Conservation (phyloP, 2,329 filamentous ascomycete genomes). For the Diaporthe citri region DNA sequence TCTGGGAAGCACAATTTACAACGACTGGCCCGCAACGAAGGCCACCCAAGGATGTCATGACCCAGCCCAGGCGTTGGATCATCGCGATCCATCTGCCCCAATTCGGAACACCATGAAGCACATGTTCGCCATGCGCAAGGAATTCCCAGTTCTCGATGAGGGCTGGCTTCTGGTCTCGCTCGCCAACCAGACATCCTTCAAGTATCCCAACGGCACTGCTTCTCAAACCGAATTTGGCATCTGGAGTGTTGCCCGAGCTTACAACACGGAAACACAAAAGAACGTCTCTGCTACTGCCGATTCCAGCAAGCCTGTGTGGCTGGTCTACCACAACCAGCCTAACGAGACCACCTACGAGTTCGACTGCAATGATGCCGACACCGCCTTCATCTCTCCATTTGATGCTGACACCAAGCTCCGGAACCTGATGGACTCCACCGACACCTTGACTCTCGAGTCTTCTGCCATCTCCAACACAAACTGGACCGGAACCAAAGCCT, state of each 20-base stretch:
- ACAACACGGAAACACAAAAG: slow-evolving; percentile 63
- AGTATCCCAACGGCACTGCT: slow-evolving; percentile 58
- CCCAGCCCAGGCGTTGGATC: slow-evolving; percentile 66
- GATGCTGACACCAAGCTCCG: slow-evolving; percentile 66
- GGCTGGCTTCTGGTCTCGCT: slow-evolving; percentile 68
- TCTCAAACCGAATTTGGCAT: slow-evolving; percentile 59
- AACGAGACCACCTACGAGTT: slow-evolving; percentile 65
- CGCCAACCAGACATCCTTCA: slow-evolving; percentile 66
- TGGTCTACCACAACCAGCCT: slow-evolving; percentile 63
- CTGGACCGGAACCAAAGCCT: slow-evolving; percentile 37
- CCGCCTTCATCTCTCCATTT: slow-evolving; percentile 69
- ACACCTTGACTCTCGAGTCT: slow-evolving; percentile 60
- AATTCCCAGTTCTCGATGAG: slow-evolving; percentile 70
- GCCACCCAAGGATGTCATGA: slow-evolving; percentile 67
- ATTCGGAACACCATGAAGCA: slow-evolving; percentile 71
- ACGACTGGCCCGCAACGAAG: slow-evolving; percentile 66
- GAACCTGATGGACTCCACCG: slow-evolving; percentile 62
- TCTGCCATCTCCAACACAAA: slow-evolving; percentile 51
- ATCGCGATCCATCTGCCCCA: slow-evolving; percentile 72
- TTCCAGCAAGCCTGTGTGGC: slow-evolving; percentile 57
- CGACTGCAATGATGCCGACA: slow-evolving; percentile 47
- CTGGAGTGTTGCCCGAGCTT: slow-evolving; percentile 69
- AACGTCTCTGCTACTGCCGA: slow-evolving; percentile 60
- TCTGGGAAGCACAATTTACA: slow-evolving; percentile 66
- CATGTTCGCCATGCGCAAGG: slow-evolving; percentile 70